Base-by-base conservation (phyloP, 345 rosid genomes). In the Crucihimalaya himalaica region DNA sequence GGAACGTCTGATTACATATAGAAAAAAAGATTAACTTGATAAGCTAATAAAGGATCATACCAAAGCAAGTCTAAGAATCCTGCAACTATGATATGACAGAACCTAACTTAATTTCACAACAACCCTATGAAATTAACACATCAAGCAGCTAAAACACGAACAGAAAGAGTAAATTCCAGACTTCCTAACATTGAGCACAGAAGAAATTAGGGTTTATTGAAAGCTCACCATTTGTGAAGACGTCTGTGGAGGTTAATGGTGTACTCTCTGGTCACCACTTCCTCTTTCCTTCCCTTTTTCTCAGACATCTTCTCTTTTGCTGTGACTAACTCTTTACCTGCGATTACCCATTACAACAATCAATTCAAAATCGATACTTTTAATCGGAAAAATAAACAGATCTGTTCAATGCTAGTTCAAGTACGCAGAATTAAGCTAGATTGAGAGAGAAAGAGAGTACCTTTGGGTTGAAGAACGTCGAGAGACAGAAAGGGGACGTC, bases 161-260 rank as follows among this genome's bases (percentile, higher is more conserved):
- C 16, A 50, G 0, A 34, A 2, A 53, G 46, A 63, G 19, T 5
- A 39, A 46, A 13, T 16, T 19, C n/a, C n/a, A n/a, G n/a, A n/a
- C n/a, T n/a, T n/a, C n/a, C 45, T n/a, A 6, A 40, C 1, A 27
- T 29, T 16, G 3, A 0, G 13, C 6, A 40, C 3, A 46, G 13
- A 35, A 27, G 9, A 52, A 9, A 35, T 4, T 8, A 47, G 15
- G 13, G 48, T 28, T 35, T 34, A 9, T 5, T 34, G 34, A 42
- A 55, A 18, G 31, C 57, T 65, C 32, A 87, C 89, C 92, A 87
- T 64, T 87, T 86, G 74, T 87, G 92, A 43, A 85, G 77, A 58
- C 92, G 89, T 43, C 85, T 84, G 83, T 85, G 92, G 63, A 87
- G 85, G 82, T 87, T 85, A 75, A 87, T 74, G 56, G 88, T 87